Evolutionary conservation across 352 stramenopile genomes (phyloP), one percentile per base, ranked within the genome.

Genomic region (Phytophthora parvispora): DNA sequence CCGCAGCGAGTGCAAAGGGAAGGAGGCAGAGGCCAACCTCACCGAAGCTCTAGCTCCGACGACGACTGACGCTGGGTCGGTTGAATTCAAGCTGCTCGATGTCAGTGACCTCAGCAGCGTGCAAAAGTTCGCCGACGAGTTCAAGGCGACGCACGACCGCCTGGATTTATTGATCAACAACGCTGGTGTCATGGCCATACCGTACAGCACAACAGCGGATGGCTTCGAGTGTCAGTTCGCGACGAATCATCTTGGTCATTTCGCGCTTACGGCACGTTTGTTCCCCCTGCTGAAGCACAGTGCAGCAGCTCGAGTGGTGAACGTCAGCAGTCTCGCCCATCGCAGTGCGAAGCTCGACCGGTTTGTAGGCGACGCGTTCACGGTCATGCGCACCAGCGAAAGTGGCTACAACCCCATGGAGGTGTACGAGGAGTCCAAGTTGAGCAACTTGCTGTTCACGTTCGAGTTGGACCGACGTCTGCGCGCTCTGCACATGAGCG

Each of bases 81-180:
- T 87, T 8, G 81, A 89, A 70, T 84, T 88, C 50, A 82, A 88
- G 69, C 65, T 75, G 32, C 48, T 90, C 10, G 84, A 89, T 34
- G 49, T 89, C 60, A 72, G 68, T 27, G 68, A 75, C 53, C 50
- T 89, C 31, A 57, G 48, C 48, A 89, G 74, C 52, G 75, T 92
- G n/a, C 59, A 70, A 10, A 52, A 22, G n/a, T 92, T 92, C 45
- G 54, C 69, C 0, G 54, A 69, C 16, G 52, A 55, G 29, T 86
- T 89, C 57, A 69, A 67, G 15, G 56, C 51, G n/a, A 57, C 43
- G 16, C 65, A 80, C 52, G 43, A 61, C 7, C 68, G 70, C 4
- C 50, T 94, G 32, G 67, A 92, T 64, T 32, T 92, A 56, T 72
- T 92, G 10, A 64, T 92, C 54, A 92, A 92, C 79, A 92, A 92